Conservation (phyloP, 208 protist species). For the Wallacemonas rigidus region DNA sequence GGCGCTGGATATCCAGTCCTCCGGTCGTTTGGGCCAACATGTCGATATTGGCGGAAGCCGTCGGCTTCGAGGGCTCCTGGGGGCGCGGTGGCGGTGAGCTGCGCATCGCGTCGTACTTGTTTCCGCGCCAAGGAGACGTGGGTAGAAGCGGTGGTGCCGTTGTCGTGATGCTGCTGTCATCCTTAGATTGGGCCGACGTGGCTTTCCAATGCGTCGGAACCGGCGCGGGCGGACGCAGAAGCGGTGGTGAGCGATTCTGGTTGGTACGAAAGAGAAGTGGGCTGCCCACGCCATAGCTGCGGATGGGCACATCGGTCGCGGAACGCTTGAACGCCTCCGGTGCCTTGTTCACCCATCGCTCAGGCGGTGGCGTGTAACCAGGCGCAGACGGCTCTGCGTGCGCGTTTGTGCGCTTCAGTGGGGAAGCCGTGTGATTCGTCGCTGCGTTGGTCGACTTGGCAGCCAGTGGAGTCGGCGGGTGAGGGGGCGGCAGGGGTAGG, state of each 20-base stretch:
- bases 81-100: neutral
- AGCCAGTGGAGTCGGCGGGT: neutral
- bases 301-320: slow-evolving; percentile 9
- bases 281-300: neutral
- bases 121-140: neutral
- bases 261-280: neutral
- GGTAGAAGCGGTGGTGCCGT: slow-evolving; percentile 4
- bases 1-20: slow-evolving; percentile 13
- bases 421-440: neutral
- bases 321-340: slow-evolving; percentile 9
- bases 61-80: slow-evolving; percentile 5
- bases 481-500: neutral
- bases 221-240: neutral
- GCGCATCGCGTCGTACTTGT: neutral
- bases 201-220: no score
- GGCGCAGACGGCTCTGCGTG: no score
- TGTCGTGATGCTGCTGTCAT: neutral
- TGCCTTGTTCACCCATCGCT: neutral
- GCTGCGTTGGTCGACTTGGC: neutral
- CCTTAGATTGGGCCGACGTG: no score
- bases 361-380: neutral
- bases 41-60: neutral
- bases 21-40: slow-evolving; percentile 8
- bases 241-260: neutral
- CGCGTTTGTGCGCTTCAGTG: neutral